Evolutionary conservation across 208 protist genomes (phyloP).

Genomic region (Strigomonas galati): DNA sequence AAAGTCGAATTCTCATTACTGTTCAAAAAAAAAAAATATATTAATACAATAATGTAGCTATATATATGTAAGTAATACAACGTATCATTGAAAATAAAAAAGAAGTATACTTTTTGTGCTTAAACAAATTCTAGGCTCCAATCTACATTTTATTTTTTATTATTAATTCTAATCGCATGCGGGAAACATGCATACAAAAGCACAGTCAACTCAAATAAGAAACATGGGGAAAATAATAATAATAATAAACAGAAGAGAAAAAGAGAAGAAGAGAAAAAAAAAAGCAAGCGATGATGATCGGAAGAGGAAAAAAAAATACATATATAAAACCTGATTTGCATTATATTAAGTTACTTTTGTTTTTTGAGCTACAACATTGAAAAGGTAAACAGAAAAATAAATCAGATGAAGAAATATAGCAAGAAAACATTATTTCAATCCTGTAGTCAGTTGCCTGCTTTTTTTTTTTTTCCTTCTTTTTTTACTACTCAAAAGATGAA

Average conservation of each 20-base stretch:
- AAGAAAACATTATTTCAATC: no score
- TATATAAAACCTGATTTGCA: no score
- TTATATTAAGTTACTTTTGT: no score
- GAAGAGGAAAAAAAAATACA: no score
- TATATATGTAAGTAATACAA: conserved; percentile 14
- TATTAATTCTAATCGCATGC: background rate
- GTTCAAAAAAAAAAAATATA: conserved; percentile 6
- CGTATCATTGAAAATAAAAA: conserved; percentile 4
- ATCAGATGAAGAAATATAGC: no score
- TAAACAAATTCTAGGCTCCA: background rate
- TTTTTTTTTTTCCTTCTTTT: background rate
- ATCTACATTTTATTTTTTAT: background rate
- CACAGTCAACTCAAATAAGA: conserved; percentile 10
- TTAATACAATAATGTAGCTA: conserved; percentile 6
- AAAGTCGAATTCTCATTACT: no score
- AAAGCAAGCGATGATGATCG: conserved; percentile 9
- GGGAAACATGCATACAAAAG: background rate
- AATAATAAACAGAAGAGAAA: conserved; percentile 17
- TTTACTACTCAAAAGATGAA: background rate
- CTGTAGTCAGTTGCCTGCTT: no score
- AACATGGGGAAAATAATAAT: conserved; percentile 5
- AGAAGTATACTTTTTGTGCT: background rate
- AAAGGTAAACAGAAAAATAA: background rate
- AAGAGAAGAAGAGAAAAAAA: conserved; percentile 21
- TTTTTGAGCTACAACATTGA: no score